Base-by-base conservation (phyloP, 257 asterid species). In the Hygrophila difformis region DNA sequence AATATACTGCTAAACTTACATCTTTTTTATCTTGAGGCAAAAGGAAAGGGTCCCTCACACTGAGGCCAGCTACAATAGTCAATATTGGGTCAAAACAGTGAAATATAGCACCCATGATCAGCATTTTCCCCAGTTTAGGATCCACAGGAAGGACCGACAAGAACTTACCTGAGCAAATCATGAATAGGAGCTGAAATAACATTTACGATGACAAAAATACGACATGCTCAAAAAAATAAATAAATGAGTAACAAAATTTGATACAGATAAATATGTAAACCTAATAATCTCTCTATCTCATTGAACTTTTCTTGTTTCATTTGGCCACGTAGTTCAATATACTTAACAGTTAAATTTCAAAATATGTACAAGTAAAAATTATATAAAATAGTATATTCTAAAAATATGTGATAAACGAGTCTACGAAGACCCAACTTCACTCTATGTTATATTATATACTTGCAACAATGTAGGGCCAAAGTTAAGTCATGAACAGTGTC, bases 71-170 rank as follows among this genome's bases (percentile, higher is more conserved):
- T 44, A 86, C 96, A 55, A 86, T 82, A 4, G 98, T 91, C 75
- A 91, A 59, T 37, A 86, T 66, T 39, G 98, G 98, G 66, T 91
- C 96, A 64, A 85, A 86, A 82, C 98, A 91, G 63, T 71, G 61
- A 56, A 78, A 86, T 34, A 91, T 73, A 57, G 95, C 77, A 62
- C 98, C 98, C 93, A 86, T 80, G 16, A 91, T 63, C 60, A 91
- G 83, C 98, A 91, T 91, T 70, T 91, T 91, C 60, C 98, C 96
- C 39, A 86, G 88, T 70, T 91, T 91, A 48, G 98, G 98, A 68
- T 91, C 98, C 71, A 91, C 96, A 33, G 98, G 98, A 55, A 89
- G 93, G 60, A 85, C 82, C 1, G 96, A 74, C 67, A 89, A 60
- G 70, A 70, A 82, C 63, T 79, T 77, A 44, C 98, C 98, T 89